A percentile compares a stretch with the other conserved stretches of the same genome.
Evolutionary conservation across 2,329 filamentous ascomycete genomes (phyloP).

Genomic region (Zelopaecilomyces penicillatus): DNA sequence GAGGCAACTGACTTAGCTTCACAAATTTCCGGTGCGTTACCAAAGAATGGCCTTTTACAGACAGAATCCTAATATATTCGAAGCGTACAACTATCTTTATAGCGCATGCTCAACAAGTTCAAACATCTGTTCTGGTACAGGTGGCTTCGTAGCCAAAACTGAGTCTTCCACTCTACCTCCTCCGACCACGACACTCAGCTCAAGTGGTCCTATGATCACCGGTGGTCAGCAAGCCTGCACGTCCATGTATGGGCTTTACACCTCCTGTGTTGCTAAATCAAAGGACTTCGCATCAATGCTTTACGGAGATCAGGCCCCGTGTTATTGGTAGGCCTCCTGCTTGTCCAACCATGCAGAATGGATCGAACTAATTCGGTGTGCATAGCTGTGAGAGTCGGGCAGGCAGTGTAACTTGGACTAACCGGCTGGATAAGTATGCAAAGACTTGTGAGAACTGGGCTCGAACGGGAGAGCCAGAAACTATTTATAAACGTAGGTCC

Average conservation of each 20-base stretch:
- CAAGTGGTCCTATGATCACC: background rate
- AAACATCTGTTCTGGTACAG: background rate
- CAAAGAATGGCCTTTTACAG: background rate
- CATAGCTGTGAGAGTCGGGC: conserved; percentile 16
- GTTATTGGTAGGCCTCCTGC: conserved; percentile 22
- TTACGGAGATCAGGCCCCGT: conserved; percentile 20
- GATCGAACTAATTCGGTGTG: no score
- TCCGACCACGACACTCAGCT: conserved; percentile 2
- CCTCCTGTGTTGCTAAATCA: conserved; percentile 17
- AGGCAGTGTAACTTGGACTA: conserved; percentile 18
- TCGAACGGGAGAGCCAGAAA: conserved; percentile 17
- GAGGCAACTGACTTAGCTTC: conserved; percentile 14
- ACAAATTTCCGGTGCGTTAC: conserved; percentile 18
- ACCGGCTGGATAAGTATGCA: conserved; percentile 21
- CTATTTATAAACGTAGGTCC: conserved; percentile 17
- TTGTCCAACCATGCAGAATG: no score
- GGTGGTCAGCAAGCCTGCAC: background rate
- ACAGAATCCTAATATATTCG: background rate
- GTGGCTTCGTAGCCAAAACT: background rate
- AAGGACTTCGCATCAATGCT: conserved; percentile 18
- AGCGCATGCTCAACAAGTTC: conserved; percentile 11
- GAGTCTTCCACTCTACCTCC: conserved; percentile 1
- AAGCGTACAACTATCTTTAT: conserved; percentile 20
- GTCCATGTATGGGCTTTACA: conserved; percentile 19
- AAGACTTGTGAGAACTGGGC: conserved; percentile 23